Evolutionary conservation across 2,329 filamentous ascomycete species (phyloP), one percentile per base, ranked within the genome.

Genomic region (Didymella segeticola): DNA sequence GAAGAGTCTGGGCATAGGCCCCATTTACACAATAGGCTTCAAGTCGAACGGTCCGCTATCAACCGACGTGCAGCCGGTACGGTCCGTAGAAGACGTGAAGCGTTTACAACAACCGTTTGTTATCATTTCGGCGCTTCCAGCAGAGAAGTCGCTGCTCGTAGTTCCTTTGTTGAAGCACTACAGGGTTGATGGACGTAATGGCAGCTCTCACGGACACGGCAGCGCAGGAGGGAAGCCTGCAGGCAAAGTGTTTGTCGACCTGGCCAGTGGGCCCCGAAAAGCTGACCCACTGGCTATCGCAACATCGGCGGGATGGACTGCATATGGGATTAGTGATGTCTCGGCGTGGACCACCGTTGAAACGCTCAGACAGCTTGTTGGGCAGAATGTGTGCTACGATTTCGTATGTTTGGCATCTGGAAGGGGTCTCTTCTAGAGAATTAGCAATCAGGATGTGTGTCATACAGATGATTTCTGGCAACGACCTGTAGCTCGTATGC

Each of bases 301-400:
- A 1, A 84, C 87, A 64, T 83, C 86, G 67, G 86, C 86, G 50
- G 91, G 91, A 0, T 96, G 92, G 81, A 88, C 87, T 20, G 86
- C 89, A 6, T 95, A 93, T 69, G 89, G 89, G 1, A 85, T 88
- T 15, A 89, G 88, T 20, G 90, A 96, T 73, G 89, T 92, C 26
- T 88, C 87, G 51, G 90, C 90, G 0, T 95, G 92, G 78, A 93
- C 89, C 19, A 93, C 89, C 2, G 90, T 93, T 5, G 89, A 95
- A 76, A 93, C 87, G 42, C 76, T 95, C 49, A 81, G 90, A 61
- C 74, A 93, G 54, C 80, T 96, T 20, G 89, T 93, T 10, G 91
- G 91, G 9, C 90, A 95, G 77, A 95, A 95, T 71, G 90, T 95
- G 51, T 89, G 89, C 5, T 93, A 91, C 75, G 92, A 90, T 75